Evolutionary conservation across 2,329 filamentous ascomycete genomes (phyloP).

Genomic region (Cytospora leucostoma): DNA sequence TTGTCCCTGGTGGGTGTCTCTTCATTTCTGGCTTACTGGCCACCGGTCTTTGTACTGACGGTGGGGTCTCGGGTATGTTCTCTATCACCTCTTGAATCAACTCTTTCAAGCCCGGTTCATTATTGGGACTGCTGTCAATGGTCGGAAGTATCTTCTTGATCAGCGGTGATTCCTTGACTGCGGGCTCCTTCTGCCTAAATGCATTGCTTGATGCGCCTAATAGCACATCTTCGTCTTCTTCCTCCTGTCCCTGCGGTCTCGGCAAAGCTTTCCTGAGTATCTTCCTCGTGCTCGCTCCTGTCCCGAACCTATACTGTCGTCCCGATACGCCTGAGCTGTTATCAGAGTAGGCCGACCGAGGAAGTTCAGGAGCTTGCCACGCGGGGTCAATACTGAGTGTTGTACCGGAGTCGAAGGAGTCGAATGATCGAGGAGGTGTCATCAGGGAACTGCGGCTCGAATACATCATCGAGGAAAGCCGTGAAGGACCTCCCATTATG

Average conservation of each 20-base stretch:
- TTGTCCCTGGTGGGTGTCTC: not conserved
- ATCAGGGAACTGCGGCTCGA: conserved; percentile 26
- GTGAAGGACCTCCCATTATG: conserved; percentile 20
- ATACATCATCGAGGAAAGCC: conserved; percentile 30
- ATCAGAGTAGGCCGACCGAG: conserved; percentile 28
- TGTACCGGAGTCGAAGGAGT: conserved; percentile 26
- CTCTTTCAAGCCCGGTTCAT: conserved; percentile 15
- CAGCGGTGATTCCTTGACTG: conserved; percentile 13
- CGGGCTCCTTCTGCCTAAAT: not conserved
- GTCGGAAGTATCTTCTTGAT: conserved; percentile 21
- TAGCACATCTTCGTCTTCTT: conserved; percentile 38
- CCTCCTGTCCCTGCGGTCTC: conserved; percentile 28
- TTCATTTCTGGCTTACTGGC: not conserved
- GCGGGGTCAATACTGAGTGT: conserved; percentile 37
- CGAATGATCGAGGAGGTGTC: conserved; percentile 4
- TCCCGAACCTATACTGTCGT: conserved; percentile 6
- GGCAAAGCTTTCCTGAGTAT: conserved; percentile 26
- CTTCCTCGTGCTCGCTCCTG: conserved; percentile 10
- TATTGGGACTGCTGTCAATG: conserved; percentile 23
- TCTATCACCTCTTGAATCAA: conserved; percentile 25
- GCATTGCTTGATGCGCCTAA: conserved; percentile 23
- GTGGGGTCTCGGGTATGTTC: conserved; percentile 20
- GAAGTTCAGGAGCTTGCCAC: conserved; percentile 43
- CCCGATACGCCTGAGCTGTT: conserved; percentile 18
- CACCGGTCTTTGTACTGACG: conserved; percentile 7